These are phyloP conservation scores for Cyclotella baltica DNA, from an alignment of 108 stramenopile genomes.

Conservation along the genomic window DNA sequence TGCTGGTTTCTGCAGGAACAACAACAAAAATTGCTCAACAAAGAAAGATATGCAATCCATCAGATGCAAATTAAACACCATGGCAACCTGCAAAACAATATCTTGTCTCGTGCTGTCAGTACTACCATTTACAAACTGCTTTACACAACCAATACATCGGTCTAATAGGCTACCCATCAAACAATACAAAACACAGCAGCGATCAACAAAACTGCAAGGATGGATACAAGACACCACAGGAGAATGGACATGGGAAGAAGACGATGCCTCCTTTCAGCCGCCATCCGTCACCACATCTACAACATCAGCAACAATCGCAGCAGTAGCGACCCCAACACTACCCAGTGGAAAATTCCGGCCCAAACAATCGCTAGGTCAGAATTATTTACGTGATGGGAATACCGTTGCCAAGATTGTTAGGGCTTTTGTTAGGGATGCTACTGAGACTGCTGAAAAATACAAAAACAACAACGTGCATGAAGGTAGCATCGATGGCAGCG, in stretches of 20 bases:
- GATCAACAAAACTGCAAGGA: constrained; percentile 33
- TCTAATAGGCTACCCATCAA: neutral
- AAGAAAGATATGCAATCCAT: too few relatives aligned
- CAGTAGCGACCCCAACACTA: constrained; percentile 72
- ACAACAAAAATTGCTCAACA: too few relatives aligned
- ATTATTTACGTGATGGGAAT: constrained; percentile 94
- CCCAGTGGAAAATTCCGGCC: constrained; percentile 80
- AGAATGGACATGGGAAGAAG: constrained; percentile 92
- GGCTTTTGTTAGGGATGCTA: constrained; percentile 87
- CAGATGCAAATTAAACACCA: too few relatives aligned
- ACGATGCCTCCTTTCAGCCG: constrained; percentile 73
- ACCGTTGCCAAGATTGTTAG: constrained; percentile 93
- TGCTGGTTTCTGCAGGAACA: too few relatives aligned
- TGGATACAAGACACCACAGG: constrained; percentile 80
- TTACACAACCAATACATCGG: neutral
- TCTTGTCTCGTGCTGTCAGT: neutral
- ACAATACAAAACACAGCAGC: neutral
- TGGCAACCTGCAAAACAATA: too few relatives aligned
- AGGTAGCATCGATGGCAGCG: constrained; percentile 5
- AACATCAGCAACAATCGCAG: constrained; percentile 31
- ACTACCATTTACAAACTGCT: constrained; percentile 4
- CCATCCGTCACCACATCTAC: constrained; percentile 35
- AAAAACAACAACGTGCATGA: constrained; percentile 6
- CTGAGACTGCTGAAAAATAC: constrained; percentile 16
- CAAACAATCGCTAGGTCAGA: constrained; percentile 98